Evolutionary conservation across 495 filamentous ascomycete species (phyloP).

Genomic region (Podospora comata): DNA sequence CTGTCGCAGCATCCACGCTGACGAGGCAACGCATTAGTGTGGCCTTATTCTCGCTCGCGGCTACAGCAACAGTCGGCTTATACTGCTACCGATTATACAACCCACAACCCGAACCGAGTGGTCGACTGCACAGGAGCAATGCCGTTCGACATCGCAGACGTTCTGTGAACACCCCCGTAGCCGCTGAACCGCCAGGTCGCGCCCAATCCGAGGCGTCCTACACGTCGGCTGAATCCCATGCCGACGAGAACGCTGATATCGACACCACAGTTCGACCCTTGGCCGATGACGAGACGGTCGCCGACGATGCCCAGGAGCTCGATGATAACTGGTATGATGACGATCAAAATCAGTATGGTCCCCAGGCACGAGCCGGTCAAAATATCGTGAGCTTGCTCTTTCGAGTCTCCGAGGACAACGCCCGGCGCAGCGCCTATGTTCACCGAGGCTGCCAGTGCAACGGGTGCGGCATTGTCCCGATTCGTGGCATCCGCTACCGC

Average conservation of each 20-base stretch:
- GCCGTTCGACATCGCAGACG: conserved; percentile 51
- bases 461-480: conserved; percentile 77
- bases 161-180: conserved; percentile 25
- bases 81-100: conserved; percentile 39
- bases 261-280: conserved; percentile 33
- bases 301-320: conserved; percentile 53
- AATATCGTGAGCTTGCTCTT: conserved; percentile 71
- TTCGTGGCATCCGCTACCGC: conserved; percentile 85
- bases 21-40: conserved; percentile 42
- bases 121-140: conserved; percentile 56
- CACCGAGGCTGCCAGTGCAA: conserved; percentile 95
- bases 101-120: conserved; percentile 25
- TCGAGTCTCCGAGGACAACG: conserved; percentile 79
- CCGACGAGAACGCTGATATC: conserved; percentile 39
- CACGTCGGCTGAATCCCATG: conserved; percentile 45
- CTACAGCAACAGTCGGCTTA: conserved; percentile 37
- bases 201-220: conserved; percentile 27
- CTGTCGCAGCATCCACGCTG: conserved; percentile 42
- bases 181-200: conserved; percentile 23
- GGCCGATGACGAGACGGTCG: conserved; percentile 54
- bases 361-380: conserved; percentile 60
- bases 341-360: conserved; percentile 28
- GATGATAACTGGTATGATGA: conserved; percentile 57
- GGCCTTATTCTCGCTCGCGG: conserved; percentile 36
- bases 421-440: conserved; percentile 78